Base-by-base conservation (phyloP, 2,329 filamentous ascomycete genomes). In the Exophiala sideris region DNA sequence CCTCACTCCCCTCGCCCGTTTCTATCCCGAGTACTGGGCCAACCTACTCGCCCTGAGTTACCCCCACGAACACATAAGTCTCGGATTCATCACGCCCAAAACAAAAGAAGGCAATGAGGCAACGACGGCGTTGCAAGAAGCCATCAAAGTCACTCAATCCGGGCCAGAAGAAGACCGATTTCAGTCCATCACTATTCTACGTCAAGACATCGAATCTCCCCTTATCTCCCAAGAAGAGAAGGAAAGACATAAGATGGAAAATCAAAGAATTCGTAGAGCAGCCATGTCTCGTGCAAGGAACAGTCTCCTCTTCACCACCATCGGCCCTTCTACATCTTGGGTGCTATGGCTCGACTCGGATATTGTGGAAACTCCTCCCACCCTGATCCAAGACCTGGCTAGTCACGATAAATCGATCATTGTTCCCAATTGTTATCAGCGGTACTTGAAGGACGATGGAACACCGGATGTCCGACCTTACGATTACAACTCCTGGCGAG, bases 401-500 rank as follows among this genome's bases (percentile, higher is more conserved):
- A 73, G 78, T 7, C 89, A 95, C 71, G 83, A 97, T 73, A 90
- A 94, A 73, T 82, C 90, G n/a, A 83, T 99, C 59, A 88, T 97
- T 51, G 91, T 91, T 1, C 90, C 94, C 48, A 99, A 99, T 70
- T 97, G 92, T 77, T 96, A 88, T 78, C 94, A 99, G 74, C 80
- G 87, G 59, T 97, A 83, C 73, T 84, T 82, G 56, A 86, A 96
- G 73, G 81, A 81, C 44, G 83, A 94, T 59, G 65, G 76, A 1
- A 80, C 87, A 11, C 82, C 83, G 76, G 83, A 85, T 40, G 84
- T 92, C 67, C 84, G 94, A 3, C 85, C 91, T 0, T 99, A 99
- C 70, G 94, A 99, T 74, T 97, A 86, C 79, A 99, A 99, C 76
- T 95, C 88, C 69, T 99, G 94, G 94, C 85, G 92, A 66, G 94